Evolutionary conservation across 495 filamentous ascomycete species (phyloP), one percentile per base, ranked within the genome.

Genomic region (Aspergillus leporis): DNA sequence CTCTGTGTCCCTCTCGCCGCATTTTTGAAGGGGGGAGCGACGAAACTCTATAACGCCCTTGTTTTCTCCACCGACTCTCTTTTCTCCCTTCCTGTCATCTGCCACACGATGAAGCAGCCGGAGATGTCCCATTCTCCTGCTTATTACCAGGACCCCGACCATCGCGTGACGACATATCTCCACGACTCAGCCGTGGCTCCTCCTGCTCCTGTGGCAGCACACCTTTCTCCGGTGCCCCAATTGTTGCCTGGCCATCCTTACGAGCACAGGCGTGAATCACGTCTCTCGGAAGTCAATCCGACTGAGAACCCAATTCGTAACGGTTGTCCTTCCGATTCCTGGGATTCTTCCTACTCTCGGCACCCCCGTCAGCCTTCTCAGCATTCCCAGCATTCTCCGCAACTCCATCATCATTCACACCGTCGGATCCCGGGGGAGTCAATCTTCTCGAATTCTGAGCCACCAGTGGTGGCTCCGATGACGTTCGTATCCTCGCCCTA

Each of bases 71-170:
- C 59, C 60, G 40, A 52, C 61, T 53, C 54, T 51, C 56, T 43
- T 38, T 50, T 38, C 59, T 48, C 41, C 48, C 55, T 32, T 32
- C 23, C 43, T 56, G 46, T 45, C 55, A 61, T 61, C 57, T 51
- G 56, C 62, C 66, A n/a, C 60, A 62, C 63, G 64, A 75, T 77
- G 73, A 65, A 61, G 62, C 67, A 66, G 46, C 72, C 72, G 61
- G 73, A 73, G 65, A 78, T 76, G 75, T 69, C 75, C 64, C 70
- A 75, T 69, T 73, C 66, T 58, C 66, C 73, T 62, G 72, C 71
- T 63, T 75, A 75, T 40, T 68, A 70, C 58, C 72, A 76, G 49
- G 66, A 70, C 28, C 63, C 70, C 52, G 68, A 55, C 53, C 60
- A 62, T 38, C 60, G 68, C 59, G 61, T 68, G 47, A 59, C 66